Base-by-base conservation (phyloP, 2,329 filamentous ascomycete genomes). In the Fusarium duplospermum region DNA sequence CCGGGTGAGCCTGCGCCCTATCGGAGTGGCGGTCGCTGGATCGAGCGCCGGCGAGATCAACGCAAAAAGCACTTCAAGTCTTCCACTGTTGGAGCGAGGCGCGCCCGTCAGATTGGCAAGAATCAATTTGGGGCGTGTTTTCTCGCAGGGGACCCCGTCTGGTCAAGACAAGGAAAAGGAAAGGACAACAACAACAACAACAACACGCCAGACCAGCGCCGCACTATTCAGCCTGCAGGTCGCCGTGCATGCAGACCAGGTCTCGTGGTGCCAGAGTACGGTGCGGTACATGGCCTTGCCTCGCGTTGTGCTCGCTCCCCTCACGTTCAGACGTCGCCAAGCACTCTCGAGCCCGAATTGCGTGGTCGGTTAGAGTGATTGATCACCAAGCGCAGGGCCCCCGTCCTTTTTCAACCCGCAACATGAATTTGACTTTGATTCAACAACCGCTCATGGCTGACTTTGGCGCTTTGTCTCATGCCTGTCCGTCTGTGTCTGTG, bases 231-330 rank as follows among this genome's bases (percentile, higher is more conserved):
- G 74, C 76, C 72, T 77, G 72, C 77, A 76, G 75, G 73, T 74
- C 76, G 70, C 71, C 75, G 72, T 80, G 78, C 79, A 81, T 81
- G 74, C 71, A 75, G 77, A 67, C 71, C 67, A 76, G 77, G 79
- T 80, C 79, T 77, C 78, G 79, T 80, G 79, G 77, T 76, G 70
- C 62, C 50, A 63, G 63, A 69, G 31, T 33, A 33, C 31, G 31
- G 31, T 33, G 13, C 31, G 11, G 69, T 69, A 63, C 70, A 62
- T 24, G 24, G 42, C 22, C 42, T 16, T 47, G 13, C 42, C 42
- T 59, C 45, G 29, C 67, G 42, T 60, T 59, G 47, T 65, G 45
- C 68, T 75, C 69, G 60, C 64, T 70, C 61, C 52, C 36, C 22
- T 33, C 29, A 35, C n/a, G 14, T 58, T 31, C 56, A 57, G 54